Evolutionary conservation across 768 basidiomycete genomes (phyloP).

Genomic region (Rhizopogon salebrosus): DNA sequence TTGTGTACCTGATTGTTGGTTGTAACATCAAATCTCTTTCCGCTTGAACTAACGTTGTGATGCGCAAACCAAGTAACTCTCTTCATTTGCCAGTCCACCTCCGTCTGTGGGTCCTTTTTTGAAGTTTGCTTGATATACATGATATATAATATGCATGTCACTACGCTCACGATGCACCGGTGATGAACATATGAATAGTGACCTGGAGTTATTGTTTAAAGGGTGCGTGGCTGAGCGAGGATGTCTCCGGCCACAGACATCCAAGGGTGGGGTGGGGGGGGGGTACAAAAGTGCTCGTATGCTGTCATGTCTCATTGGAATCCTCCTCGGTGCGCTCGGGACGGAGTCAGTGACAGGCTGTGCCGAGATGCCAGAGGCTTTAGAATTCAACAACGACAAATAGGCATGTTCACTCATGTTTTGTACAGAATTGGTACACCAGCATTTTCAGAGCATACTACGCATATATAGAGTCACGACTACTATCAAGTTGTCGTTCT

Average conservation of each 20-base stretch:
- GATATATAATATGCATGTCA: no score
- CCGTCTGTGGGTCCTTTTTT: background rate
- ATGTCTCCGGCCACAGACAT: no score
- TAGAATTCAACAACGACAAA: conserved; percentile 24
- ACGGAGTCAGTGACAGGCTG: background rate
- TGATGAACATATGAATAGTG: no score
- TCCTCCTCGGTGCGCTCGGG: background rate
- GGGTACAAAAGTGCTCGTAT: no score
- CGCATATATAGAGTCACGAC: no score
- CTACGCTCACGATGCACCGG: no score
- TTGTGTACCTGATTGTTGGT: background rate
- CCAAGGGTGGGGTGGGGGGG: no score
- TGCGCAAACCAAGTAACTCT: background rate
- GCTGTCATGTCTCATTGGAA: background rate
- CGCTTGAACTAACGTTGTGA: background rate
- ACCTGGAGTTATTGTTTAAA: no score
- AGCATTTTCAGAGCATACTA: background rate
- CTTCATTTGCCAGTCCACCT: background rate
- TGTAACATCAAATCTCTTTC: background rate
- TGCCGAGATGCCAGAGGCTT: conserved; percentile 13
- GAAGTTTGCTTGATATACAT: background rate
- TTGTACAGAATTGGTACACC: background rate
- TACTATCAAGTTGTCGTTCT: background rate
- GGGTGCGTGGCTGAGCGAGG: no score
- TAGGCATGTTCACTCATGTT: background rate